A percentile compares a stretch with the other conserved stretches of the same genome.
These are phyloP conservation scores for Rhizopogon rudus DNA, from an alignment of 768 basidiomycete species.

Conservation along the genomic window DNA sequence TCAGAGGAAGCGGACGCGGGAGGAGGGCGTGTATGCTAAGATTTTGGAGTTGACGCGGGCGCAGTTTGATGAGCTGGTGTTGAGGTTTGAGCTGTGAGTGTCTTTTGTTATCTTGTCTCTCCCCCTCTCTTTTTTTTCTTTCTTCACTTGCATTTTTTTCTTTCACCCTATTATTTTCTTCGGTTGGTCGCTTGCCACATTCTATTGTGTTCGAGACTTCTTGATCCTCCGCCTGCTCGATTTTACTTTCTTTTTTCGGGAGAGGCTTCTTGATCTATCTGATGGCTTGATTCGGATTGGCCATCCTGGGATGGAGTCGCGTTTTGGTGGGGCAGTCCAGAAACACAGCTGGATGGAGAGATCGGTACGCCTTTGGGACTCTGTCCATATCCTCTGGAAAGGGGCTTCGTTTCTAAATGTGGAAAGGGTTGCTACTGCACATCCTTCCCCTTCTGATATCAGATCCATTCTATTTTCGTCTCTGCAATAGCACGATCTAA, in stretches of 20 bases:
- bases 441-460: background rate
- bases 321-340: background rate
- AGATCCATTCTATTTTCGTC: background rate
- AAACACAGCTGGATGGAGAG: background rate
- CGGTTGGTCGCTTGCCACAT: background rate
- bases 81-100: conserved; percentile 58
- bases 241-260: too few species aligned
- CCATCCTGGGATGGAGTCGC: background rate
- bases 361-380: background rate
- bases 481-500: background rate
- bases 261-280: too few species aligned
- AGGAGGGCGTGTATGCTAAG: conserved; percentile 13
- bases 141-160: background rate
- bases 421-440: background rate
- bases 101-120: background rate
- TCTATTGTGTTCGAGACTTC: background rate
- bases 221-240: background rate
- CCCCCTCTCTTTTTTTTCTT: background rate
- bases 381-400: background rate
- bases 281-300: too few species aligned
- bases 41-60: conserved; percentile 50
- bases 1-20: conserved; percentile 27
- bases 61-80: conserved; percentile 57
- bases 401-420: background rate
- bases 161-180: background rate